phyloP scores from a whole-genome alignment of 495 filamentous ascomycete species.

The Sporormia fimetaria region DNA sequence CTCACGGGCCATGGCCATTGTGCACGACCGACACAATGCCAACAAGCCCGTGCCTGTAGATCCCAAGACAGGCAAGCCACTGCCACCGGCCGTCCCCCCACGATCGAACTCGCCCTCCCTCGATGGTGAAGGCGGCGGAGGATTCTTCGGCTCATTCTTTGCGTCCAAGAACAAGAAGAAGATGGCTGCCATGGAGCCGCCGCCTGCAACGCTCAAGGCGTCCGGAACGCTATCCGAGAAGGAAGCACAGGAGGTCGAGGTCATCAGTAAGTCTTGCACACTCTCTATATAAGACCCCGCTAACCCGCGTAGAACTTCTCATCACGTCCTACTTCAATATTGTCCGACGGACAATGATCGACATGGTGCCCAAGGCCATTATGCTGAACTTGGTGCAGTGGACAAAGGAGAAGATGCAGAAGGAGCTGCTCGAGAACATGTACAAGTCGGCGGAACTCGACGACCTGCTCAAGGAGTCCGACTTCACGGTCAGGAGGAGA shows the following conservation, averaged over 20 bases:
- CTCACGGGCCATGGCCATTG: slow-evolving; percentile 81
- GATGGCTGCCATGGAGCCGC: slow-evolving; percentile 96
- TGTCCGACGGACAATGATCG: slow-evolving; percentile 95
- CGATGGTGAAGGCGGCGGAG: slow-evolving; percentile 46
- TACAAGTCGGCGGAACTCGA: slow-evolving; percentile 84
- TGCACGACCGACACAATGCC: slow-evolving; percentile 75
- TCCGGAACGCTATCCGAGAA: slow-evolving; percentile 85
- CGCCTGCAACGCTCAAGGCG: slow-evolving; percentile 85
- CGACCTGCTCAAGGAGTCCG: slow-evolving; percentile 91
- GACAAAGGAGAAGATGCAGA: slow-evolving; percentile 98
- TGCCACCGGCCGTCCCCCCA: slow-evolving; percentile 54
- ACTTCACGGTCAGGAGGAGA: slow-evolving; percentile 86
- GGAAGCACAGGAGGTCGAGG: slow-evolving; percentile 89
- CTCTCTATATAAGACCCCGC: neutral
- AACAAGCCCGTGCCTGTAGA: slow-evolving; percentile 91
- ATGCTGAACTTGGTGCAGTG: slow-evolving; percentile 95
- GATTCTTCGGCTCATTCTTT: slow-evolving; percentile 97
- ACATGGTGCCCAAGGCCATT: slow-evolving; percentile 99
- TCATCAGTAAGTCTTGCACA: slow-evolving; percentile 67
- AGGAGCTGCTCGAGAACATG: slow-evolving; percentile 95
- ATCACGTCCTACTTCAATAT: slow-evolving; percentile 98
- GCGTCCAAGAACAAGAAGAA: slow-evolving; percentile 99
- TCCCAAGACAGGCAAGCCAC: slow-evolving; percentile 94
- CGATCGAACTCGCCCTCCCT: slow-evolving; percentile 57
- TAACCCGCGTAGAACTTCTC: slow-evolving; percentile 56